Evolutionary conservation across 1,139 yeast genomes (phyloP).

Genomic region (Sugiyamaella novakii): DNA sequence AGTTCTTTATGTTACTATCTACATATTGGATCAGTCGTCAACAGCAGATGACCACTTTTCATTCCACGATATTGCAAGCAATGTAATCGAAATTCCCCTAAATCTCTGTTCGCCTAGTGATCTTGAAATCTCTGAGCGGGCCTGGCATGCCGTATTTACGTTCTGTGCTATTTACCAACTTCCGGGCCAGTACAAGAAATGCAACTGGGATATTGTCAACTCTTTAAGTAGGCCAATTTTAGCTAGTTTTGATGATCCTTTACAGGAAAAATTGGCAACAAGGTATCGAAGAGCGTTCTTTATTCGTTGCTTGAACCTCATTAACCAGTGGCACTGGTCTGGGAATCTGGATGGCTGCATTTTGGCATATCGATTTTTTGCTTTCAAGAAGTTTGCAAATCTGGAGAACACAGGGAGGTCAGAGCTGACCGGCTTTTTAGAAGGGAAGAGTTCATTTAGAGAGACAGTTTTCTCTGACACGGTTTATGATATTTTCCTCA

Average conservation of each 20-base stretch:
- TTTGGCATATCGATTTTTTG: conserved; percentile 11
- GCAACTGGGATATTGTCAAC: conserved; percentile 9
- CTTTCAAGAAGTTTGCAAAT: conserved; percentile 6
- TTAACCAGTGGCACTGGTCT: conserved; percentile 13
- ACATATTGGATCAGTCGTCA: conserved; percentile 9
- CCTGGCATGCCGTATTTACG: conserved; percentile 12
- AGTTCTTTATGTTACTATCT: conserved; percentile 14
- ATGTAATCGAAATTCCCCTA: conserved; percentile 1
- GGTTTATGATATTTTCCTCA: conserved; percentile 26
- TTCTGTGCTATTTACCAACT: conserved; percentile 13
- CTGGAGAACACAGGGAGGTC: conserved; percentile 10
- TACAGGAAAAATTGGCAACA: conserved; percentile 3
- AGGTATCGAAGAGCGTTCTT: conserved; percentile 15
- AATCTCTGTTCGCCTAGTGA: not conserved
- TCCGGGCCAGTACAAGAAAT: not conserved
- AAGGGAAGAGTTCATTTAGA: not conserved
- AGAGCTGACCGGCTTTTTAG: conserved; percentile 5
- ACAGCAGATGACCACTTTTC: not conserved
- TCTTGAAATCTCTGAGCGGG: not conserved
- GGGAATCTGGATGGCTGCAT: conserved; percentile 2
- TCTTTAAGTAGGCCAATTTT: not conserved
- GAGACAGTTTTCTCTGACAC: conserved; percentile 18
- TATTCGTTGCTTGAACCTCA: conserved; percentile 14
- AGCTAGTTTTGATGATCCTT: conserved; percentile 3
- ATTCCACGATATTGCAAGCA: conserved; percentile 5